A percentile compares a stretch with the other conserved stretches of the same genome.
Conservation (phyloP, 176 grass and related monocot genomes). For the Tillandsia fasciculata region DNA sequence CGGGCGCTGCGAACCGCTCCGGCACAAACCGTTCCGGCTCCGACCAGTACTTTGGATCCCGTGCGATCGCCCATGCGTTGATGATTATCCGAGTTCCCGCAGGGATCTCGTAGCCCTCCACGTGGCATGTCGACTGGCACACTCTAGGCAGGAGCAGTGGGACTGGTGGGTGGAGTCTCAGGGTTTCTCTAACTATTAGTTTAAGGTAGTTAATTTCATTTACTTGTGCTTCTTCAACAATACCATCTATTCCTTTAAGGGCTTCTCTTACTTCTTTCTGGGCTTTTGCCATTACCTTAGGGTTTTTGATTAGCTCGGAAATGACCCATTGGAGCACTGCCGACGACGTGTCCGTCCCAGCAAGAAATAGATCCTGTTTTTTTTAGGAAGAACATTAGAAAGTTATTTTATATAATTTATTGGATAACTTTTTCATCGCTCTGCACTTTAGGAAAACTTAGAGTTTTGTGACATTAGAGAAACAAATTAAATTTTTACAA, state of each 20-base stretch:
- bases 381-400: no score
- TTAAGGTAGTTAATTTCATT: slow-evolving; percentile 1
- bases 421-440: no score
- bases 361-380: slow-evolving; percentile 13
- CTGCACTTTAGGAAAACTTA: no score
- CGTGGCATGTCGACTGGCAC: background rate
- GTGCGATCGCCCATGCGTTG: slow-evolving; percentile 25
- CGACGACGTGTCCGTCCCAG: background rate
- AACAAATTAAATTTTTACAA: no score
- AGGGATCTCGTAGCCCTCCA: slow-evolving; percentile 13
- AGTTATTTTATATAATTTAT: no score
- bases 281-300: slow-evolving; percentile 1
- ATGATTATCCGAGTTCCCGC: slow-evolving; percentile 10
- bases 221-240: background rate
- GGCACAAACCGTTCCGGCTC: slow-evolving; percentile 15
- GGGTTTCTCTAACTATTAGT: slow-evolving; percentile 10
- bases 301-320: slow-evolving; percentile 13
- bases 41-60: slow-evolving; percentile 24
- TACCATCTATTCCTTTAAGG: background rate
- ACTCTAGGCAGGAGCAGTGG: slow-evolving; percentile 12
- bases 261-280: slow-evolving; percentile 15
- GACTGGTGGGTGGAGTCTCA: slow-evolving; percentile 15
- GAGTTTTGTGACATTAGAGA: no score
- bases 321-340: slow-evolving; percentile 9
- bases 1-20: background rate